Conservation (phyloP, 345 rosid genomes). For the Sisymbrium altissimum region DNA sequence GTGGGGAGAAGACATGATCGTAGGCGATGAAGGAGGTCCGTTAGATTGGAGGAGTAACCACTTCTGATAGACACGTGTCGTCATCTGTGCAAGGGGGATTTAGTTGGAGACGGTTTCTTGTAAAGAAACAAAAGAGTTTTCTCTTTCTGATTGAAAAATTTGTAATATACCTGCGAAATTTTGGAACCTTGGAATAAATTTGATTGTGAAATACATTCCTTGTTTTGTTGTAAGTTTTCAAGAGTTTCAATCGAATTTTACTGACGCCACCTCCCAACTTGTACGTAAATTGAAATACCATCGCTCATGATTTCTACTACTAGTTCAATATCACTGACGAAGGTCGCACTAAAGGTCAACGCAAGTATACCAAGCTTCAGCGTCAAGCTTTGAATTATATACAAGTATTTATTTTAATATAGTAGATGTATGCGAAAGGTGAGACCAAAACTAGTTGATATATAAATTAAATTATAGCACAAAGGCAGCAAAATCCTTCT, state of each 20-base stretch:
- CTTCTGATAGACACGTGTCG: slow-evolving; percentile 16
- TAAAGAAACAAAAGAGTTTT: background rate
- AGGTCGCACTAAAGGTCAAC: background rate
- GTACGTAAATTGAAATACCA: background rate
- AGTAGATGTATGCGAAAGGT: no score
- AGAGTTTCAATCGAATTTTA: background rate
- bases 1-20: slow-evolving; percentile 22
- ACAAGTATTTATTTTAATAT: no score
- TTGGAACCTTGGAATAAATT: background rate
- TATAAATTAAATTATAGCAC: background rate
- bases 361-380: background rate
- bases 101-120: background rate
- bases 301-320: background rate
- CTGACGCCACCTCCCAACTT: background rate
- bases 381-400: no score
- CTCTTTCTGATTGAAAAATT: background rate
- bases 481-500: slow-evolving; percentile 16
- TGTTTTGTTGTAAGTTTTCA: background rate
- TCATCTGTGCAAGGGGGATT: background rate
- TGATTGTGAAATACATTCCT: background rate
- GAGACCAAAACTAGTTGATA: background rate
- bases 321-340: background rate
- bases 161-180: background rate
- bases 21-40: slow-evolving; percentile 27
- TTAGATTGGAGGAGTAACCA: slow-evolving; percentile 16